Evolutionary conservation across 2,329 filamentous ascomycete genomes (phyloP).

Genomic region (Fusarium tanahbumbuense): DNA sequence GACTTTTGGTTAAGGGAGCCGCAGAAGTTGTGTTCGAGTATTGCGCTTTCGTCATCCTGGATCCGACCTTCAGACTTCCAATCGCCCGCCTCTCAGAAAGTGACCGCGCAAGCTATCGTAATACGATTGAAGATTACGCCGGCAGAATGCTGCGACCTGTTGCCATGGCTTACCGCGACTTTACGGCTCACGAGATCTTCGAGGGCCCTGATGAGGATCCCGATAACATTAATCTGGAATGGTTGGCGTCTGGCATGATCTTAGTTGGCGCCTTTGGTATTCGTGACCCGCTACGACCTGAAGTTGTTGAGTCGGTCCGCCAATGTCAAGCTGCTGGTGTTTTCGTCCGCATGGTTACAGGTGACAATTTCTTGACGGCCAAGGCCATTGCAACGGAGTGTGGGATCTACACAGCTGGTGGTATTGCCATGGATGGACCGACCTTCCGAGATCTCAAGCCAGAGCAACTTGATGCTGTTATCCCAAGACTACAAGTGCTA

Average conservation of each 20-base stretch:
- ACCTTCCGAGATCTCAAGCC: conserved; percentile 68
- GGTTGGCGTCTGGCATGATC: conserved; percentile 70
- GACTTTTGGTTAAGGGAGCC: conserved; percentile 67
- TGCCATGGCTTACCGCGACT: conserved; percentile 79
- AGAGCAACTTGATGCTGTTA: conserved; percentile 63
- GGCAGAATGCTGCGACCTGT: conserved; percentile 79
- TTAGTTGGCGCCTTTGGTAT: conserved; percentile 77
- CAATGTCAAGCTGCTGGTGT: conserved; percentile 72
- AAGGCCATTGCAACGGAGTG: conserved; percentile 73
- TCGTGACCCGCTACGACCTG: conserved; percentile 70
- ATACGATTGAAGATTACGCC: conserved; percentile 65
- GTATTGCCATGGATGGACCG: conserved; percentile 74
- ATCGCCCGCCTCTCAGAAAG: conserved; percentile 48
- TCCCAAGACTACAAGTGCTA: conserved; percentile 63
- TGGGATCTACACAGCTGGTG: conserved; percentile 70
- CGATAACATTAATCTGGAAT: conserved; percentile 52
- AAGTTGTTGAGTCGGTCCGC: conserved; percentile 69
- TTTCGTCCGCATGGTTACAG: conserved; percentile 71
- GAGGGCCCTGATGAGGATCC: conserved; percentile 58
- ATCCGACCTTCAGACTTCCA: conserved; percentile 54
- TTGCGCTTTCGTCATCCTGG: conserved; percentile 56
- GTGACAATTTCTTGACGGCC: conserved; percentile 65
- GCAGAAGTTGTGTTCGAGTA: conserved; percentile 66
- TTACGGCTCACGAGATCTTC: conserved; percentile 73
- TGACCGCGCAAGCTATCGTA: conserved; percentile 48